A percentile compares a stretch with the other conserved stretches of the same genome.
Evolutionary conservation across 192 early-diverging fungal genomes (phyloP).

Genomic region (Linnemannia schmuckeri): DNA sequence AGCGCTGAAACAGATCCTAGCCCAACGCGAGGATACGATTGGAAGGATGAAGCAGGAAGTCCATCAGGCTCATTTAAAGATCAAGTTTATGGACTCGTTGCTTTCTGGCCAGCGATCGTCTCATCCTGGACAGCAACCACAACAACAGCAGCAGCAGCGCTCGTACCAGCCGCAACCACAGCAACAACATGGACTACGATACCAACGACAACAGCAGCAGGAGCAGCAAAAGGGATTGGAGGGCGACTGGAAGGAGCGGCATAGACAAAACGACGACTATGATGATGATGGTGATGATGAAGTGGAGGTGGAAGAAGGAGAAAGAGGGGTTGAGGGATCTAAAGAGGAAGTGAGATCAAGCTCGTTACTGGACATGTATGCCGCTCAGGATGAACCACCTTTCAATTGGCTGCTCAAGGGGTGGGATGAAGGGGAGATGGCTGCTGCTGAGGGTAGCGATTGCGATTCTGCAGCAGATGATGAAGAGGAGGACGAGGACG

Average conservation of each 20-base stretch:
- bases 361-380: neutral
- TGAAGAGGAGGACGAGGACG: slow-evolving; percentile 22
- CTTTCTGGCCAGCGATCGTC: slow-evolving; percentile 10
- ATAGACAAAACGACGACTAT: neutral
- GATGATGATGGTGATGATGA: slow-evolving; percentile 1
- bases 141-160: neutral
- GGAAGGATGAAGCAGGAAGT: slow-evolving; percentile 21
- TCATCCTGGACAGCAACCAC: neutral
- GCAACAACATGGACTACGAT: neutral
- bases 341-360: neutral
- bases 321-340: neutral
- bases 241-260: neutral
- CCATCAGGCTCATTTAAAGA: slow-evolving; percentile 20
- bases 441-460: neutral
- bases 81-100: slow-evolving; percentile 40
- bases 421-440: slow-evolving; percentile 4
- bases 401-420: neutral
- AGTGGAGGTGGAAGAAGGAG: neutral
- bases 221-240: neutral
- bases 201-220: neutral
- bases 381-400: slow-evolving; percentile 1
- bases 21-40: slow-evolving; percentile 34
- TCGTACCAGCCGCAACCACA: neutral
- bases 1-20: slow-evolving; percentile 25
- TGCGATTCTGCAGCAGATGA: neutral